Percentiles rank a stretch among this genome's conserved stretches.
Conservation (phyloP, 169 alveolate genomes). For the Cytauxzoon felis region DNA sequence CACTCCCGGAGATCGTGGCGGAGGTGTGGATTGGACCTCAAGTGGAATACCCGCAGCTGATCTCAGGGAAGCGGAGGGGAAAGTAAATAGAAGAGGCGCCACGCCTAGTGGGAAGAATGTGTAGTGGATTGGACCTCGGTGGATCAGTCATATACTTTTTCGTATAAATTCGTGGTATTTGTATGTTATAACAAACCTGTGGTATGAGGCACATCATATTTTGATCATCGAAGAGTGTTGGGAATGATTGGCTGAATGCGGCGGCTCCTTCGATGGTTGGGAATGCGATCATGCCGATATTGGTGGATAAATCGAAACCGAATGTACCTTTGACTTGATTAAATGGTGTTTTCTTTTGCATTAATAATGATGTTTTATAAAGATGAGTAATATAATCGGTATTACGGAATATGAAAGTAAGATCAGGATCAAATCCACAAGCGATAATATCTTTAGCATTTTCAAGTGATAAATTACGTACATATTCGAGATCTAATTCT, state of each 20-base stretch:
- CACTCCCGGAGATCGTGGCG: no score
- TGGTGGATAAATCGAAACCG: slow-evolving; percentile 90
- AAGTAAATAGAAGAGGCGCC: no score
- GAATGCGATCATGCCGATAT: slow-evolving; percentile 93
- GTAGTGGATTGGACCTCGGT: no score
- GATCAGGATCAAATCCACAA: slow-evolving; percentile 96
- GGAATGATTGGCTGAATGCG: slow-evolving; percentile 91
- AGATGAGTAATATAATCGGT: slow-evolving; percentile 83
- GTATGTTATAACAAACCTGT: no score
- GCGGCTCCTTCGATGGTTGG: slow-evolving; percentile 98
- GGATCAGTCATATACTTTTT: no score
- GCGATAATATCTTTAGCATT: slow-evolving; percentile 99
- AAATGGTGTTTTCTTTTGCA: slow-evolving; percentile 91
- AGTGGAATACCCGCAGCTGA: no score
- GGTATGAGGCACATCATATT: slow-evolving; percentile 92
- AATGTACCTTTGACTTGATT: slow-evolving; percentile 87
- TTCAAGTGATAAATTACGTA: slow-evolving; percentile 84
- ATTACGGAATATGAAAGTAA: slow-evolving; percentile 94
- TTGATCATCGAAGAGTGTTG: slow-evolving; percentile 79
- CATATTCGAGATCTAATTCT: slow-evolving; percentile 84
- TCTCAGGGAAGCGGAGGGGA: no score
- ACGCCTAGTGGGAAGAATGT: no score
- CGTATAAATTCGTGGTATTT: no score
- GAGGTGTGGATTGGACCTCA: no score
- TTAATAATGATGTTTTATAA: slow-evolving; percentile 88